Evolutionary conservation across 352 stramenopile species (phyloP), one percentile per base, ranked within the genome.

Genomic region (Phytophthora agathidicida): DNA sequence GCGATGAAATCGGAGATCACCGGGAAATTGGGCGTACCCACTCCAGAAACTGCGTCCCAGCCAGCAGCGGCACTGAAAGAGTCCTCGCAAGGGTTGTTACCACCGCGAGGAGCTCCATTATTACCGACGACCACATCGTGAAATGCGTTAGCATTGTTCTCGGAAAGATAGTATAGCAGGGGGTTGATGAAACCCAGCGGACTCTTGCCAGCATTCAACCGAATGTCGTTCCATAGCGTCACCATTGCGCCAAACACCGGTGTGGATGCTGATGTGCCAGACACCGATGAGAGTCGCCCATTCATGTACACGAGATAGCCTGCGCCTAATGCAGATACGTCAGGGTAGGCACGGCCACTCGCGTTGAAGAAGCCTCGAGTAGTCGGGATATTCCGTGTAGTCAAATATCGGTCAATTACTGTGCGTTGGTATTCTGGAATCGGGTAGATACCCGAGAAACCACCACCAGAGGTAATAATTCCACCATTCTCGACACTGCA

Each of bases 11-110:
- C 57, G 6, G 62, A 64, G 26, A 93, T 87, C 13, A 88, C 59
- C 9, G 65, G 53, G 44, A 96, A 97, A 60, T 96, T 93, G 20
- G 89, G 83, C 9, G 83, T 92, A 3, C 91, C 91, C 3, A 96
- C 70, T 6, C 93, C 93, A 1, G 91, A 91, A 2, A 78, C 82
- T 0, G 93, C 86, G 59, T 98, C 93, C 91, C 91, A 98, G 3
- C 92, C 92, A 24, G 64, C 67, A 6, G 82, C 62, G 23, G 93
- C 91, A 32, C 76, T 79, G 49, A 97, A 98, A 11, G 84, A 93
- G 20, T 94, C 66, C 7, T 72, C 44, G 43, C 89, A 97, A n/a
- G 82, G 58, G 16, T 57, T 41, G 7, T 35, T 27, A 3, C 46
- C 63, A 13, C 82, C 68, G 46, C 83, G 84, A 7, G 65, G 48